Conservation (phyloP, 1,284 basidiomycete genomes). For the Ganoderma sinense region DNA sequence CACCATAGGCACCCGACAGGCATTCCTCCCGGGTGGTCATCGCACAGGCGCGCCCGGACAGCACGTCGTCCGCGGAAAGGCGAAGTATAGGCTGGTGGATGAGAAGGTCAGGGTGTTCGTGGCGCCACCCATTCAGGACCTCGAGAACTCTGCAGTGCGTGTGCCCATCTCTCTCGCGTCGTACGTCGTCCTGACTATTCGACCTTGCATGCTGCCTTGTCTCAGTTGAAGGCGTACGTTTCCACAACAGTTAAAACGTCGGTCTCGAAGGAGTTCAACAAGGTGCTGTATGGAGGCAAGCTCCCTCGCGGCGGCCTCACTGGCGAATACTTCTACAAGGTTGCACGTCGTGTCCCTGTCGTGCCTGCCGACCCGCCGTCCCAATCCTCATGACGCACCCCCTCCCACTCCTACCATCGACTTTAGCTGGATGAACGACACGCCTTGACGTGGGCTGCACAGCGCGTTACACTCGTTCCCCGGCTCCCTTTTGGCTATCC, state of each 20-base stretch:
- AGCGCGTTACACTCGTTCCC: neutral
- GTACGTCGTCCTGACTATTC: neutral
- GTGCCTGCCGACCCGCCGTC: neutral
- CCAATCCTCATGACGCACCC: neutral
- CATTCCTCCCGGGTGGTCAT: slow-evolving; percentile 82
- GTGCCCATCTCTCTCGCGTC: neutral
- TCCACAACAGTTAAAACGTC: slow-evolving; percentile 37
- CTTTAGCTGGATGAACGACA: neutral
- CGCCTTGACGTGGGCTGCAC: neutral
- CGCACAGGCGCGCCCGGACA: slow-evolving; percentile 88
- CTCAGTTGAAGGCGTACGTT: slow-evolving; percentile 46
- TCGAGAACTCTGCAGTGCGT: slow-evolving; percentile 69
- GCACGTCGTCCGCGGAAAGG: slow-evolving; percentile 77
- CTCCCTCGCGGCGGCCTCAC: slow-evolving; percentile 45
- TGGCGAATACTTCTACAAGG: slow-evolving; percentile 38
- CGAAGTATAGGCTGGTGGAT: slow-evolving; percentile 83
- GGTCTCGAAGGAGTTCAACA: slow-evolving; percentile 37
- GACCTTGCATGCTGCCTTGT: slow-evolving; percentile 2
- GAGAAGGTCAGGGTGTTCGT: slow-evolving; percentile 86
- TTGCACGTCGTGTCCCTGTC: slow-evolving; percentile 22
- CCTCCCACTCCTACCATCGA: neutral
- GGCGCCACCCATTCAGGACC: slow-evolving; percentile 75
- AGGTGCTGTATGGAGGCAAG: slow-evolving; percentile 42
- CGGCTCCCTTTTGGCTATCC: neutral
- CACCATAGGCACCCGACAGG: slow-evolving; percentile 78